Evolutionary conservation across 345 rosid species (phyloP), one percentile per base, ranked within the genome.

Genomic region (Brassica nigra): DNA sequence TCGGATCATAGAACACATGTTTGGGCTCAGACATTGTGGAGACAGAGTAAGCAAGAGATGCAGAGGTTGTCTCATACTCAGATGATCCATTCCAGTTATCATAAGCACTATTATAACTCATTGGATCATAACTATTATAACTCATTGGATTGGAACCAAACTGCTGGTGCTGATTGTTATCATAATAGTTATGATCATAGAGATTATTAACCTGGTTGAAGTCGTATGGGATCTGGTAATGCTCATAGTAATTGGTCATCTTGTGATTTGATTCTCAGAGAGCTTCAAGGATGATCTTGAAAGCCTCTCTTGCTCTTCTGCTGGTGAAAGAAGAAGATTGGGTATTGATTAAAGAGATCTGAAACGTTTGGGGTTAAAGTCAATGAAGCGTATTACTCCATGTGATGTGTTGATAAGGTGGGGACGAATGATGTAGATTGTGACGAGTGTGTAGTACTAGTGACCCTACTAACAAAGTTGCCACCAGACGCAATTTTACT

Each of bases 21-120:
- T 83, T 69, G 0, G 94, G 86, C 72, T 86, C 86, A 28, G 82
- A 68, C 74, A 75, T 66, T 70, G 80, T 63, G 0, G 84, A 84
- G 28, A 79, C 88, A 78, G 90, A 92, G 86, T 83, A 86, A 8
- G 88, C 79, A 78, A 75, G 28, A 77, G 65, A 58, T 70, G 73
- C 74, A 76, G 77, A 66, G 31, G 11, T 16, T 76, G 84, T 76
- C 64, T 76, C 73, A 64, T 15, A 42, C 20, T 71, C 77, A 14
- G 68, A 75, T 69, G 68, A 75, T 75, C 83, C 71, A 75, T 70
- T 80, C 83, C 79, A 80, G 59, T 71, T 58, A 34, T 75, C 12
- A 31, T 62, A 67, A 62, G 8, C 3, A 49, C 20, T 4, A 5
- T 61, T 16, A 47, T 81, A 81, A 71, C 69, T 70, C 57, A 34